Evolutionary conservation across 1,284 basidiomycete genomes (phyloP), one percentile per base, ranked within the genome.

Genomic region (Trichosporon sp.): DNA sequence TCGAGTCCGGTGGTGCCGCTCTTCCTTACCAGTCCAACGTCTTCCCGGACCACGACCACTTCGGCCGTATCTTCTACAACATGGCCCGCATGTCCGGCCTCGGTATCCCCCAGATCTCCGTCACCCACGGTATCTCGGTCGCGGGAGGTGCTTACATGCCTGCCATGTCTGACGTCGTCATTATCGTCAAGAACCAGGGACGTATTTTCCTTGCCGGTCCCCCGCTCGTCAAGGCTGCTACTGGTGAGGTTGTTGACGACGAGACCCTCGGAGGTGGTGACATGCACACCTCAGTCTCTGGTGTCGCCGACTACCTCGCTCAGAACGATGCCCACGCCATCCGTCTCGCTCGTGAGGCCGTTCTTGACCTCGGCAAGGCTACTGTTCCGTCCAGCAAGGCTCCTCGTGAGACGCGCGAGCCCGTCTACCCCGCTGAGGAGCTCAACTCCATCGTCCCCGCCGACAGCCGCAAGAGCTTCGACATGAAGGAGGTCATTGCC

Each of bases 141-240:
- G 94, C 94, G 2, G 83, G 84, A 37, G 77, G 78, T 37, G 78
- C 78, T 85, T 96, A 97, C 79, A 92, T 96, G 52, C 94, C 94
- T 31, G 92, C 94, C 2, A 95, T 97, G 92, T 91, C 92, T 1
- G 94, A 97, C 73, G 90, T 95, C 78, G 96, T 93, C 67, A 88
- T 97, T 73, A 97, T 96, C 69, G 95, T 97, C 56, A 77, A 77
- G 65, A 90, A 95, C 66, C 93, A 96, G 82, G 94, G 95, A 0
- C 89, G 86, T 49, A 96, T 97, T 71, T 97, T 96, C 82, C 84
- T 97, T n/a, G 94, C 94, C 14, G 95, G 94, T 0, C 95, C 95
- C 14, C 94, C 94, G 3, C 84, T 97, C 4, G 94, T 97, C 65
- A 95, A 94, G 76, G 95, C 94, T 0, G 95, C 94, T 0, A 94